Base-by-base conservation (phyloP, 192 early-diverging fungal genomes). In the Entophlyctis helioformis region DNA sequence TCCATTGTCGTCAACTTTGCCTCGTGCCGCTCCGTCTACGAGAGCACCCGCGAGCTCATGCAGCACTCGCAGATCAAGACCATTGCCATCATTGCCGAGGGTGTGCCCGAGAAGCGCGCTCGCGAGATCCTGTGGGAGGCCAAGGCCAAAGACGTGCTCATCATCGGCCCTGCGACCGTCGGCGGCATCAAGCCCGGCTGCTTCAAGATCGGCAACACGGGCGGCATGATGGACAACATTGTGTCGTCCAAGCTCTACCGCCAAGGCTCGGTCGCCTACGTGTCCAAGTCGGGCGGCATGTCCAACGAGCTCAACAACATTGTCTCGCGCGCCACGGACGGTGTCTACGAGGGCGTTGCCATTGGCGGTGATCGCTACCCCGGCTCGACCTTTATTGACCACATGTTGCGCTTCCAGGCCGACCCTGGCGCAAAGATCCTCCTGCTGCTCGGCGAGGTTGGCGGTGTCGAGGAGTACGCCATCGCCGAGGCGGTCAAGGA, bases 181-280 rank as follows among this genome's bases (percentile, higher is more conserved):
- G 94, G 94, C 63, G 94, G 94, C 47, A 98, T 98, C 70, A 98
- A 93, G 74, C 90, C 94, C 29, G 94, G 94, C 0, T 94, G 91
- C 70, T 98, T 92, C 83, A 98, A 98, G 84, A 95, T 98, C 57
- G 94, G 94, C 54, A 95, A 95, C 82, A 98, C 94, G 38, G 94
- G 94, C 62, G 94, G 94, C 50, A 98, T 98, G 94, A 98, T 98
- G 94, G 94, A 98, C 69, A 98, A 98, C 75, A 95, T 98, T 69
- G 90, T 91, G 5, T 71, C 90, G 15, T 94, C 90, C 64, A 91
- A 91, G 71, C 80, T 98, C 48, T 98, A 98, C 71, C 84, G 94
- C 35, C 66, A 90, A 20, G 94, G 94, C 11, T 95, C 91, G 1
- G 88, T 98, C 32, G 91, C 85, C 21, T 98, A 98, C 58, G 94